Evolutionary conservation across 371 early-diverging fungal species (phyloP).

Genomic region (Mucor lusitanicus): DNA sequence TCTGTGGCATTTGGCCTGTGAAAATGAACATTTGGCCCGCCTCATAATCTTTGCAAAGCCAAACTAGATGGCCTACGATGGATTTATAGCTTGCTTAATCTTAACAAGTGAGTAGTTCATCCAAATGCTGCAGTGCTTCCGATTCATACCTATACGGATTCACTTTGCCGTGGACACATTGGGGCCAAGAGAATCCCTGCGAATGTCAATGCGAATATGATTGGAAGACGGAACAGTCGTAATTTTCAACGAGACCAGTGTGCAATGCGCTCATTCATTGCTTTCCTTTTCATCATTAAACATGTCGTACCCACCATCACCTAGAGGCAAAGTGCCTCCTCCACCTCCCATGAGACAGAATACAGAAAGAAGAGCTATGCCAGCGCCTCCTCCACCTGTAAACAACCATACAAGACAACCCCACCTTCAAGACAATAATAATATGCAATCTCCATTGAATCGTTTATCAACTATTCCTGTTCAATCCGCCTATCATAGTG

Average conservation of each 20-base stretch:
- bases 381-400: conserved; percentile 29
- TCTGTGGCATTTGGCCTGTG: no score
- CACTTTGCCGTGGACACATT: no score
- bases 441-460: conserved; percentile 28
- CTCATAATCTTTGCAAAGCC: no score
- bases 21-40: no score
- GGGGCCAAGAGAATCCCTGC: background rate
- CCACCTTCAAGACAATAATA: background rate
- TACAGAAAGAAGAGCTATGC: conserved; percentile 27
- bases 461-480: conserved; percentile 46
- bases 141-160: no score
- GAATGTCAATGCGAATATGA: background rate
- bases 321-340: conserved; percentile 22
- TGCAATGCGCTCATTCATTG: background rate
- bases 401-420: background rate
- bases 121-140: no score
- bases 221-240: background rate
- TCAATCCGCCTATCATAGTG: conserved; percentile 35
- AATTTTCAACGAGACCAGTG: background rate
- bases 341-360: conserved; percentile 25
- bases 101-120: no score
- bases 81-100: no score
- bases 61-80: no score
- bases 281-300: background rate
- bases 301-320: conserved; percentile 16